These are phyloP conservation scores for Arachnopeziza araneosa DNA, from an alignment of 2,329 filamentous ascomycete species.

Conservation along the genomic window DNA sequence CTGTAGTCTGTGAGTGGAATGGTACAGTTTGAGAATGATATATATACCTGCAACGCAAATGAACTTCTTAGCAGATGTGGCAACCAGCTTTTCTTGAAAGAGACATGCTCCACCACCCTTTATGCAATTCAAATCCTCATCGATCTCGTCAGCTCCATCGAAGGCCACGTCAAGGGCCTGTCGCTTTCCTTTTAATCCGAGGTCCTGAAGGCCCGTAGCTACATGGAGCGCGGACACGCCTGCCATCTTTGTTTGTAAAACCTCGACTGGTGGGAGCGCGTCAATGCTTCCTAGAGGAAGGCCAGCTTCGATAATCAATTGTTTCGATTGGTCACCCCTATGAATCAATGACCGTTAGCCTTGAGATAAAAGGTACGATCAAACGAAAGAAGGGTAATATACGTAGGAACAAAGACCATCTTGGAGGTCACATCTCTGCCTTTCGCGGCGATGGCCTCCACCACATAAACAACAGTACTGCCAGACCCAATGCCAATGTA, in stretches of 20 bases:
- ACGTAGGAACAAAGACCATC: constrained; percentile 83
- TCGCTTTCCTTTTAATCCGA: constrained; percentile 32
- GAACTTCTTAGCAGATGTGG: constrained; percentile 76
- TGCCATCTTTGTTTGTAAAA: constrained; percentile 19
- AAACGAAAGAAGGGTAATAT: constrained; percentile 38
- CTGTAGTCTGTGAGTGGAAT: constrained; percentile 37
- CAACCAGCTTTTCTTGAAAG: constrained; percentile 96
- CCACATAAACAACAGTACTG: constrained; percentile 78
- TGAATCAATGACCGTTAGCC: neutral
- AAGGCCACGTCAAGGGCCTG: constrained; percentile 80
- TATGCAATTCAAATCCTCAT: constrained; percentile 91
- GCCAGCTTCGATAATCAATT: constrained; percentile 75
- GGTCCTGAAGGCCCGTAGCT: constrained; percentile 38
- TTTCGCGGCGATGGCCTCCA: constrained; percentile 69
- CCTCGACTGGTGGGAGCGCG: constrained; percentile 28
- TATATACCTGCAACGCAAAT: constrained; percentile 73
- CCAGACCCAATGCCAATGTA: constrained; percentile 77
- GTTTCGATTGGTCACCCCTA: constrained; percentile 63
- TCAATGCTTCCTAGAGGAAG: constrained; percentile 58
- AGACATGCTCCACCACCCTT: constrained; percentile 97
- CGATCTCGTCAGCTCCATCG: constrained; percentile 95
- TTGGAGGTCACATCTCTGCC: constrained; percentile 45
- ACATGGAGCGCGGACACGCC: constrained; percentile 63
- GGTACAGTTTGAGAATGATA: neutral
- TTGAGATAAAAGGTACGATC: neutral